Base-by-base conservation (phyloP, 2,329 filamentous ascomycete genomes). In the Elsinoe batatas region DNA sequence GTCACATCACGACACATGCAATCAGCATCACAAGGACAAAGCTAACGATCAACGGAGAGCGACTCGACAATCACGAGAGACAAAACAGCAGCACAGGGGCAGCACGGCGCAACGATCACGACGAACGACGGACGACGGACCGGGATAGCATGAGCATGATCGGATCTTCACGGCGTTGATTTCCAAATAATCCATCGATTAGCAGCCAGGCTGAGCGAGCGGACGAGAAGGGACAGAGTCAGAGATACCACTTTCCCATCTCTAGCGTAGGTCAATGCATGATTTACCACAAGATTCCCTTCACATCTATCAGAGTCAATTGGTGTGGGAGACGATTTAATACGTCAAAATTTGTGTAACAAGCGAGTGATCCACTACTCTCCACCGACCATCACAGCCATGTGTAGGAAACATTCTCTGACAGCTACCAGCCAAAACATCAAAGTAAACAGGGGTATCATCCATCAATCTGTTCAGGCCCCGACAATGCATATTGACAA, bases 401-500 rank as follows among this genome's bases (percentile, higher is more conserved):
- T 30, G 7, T 30, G 8, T 8, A 30, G 7, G 7, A 7, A 30
- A 10, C 18, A 11, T 33, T 18, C 26, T 10, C 7, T 35, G 10
- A 22, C 17, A 35, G 26, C 22, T 35, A 49, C 30, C 12, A 33
- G 12, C 36, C 3, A 38, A 51, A 26, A 20, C 18, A 36, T 51
- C 11, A 35, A 50, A 50, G n/a, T 18, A 51, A 51, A 36, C 11
- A 33, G 32, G 47, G 47, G 47, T 51, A 51, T 51, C 47, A 51
- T 51, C 47, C 32, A 17, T 22, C 44, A 54, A 47, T 59, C 53
- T 38, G 50, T 36, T 22, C 53, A 30, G 11, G 56, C 49, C 33
- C 38, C 15, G 61, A 44, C 17, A 44, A 49, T 51, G 33, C 49
- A 46, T 53, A 54, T 26, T 42, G 26, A 20, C 26, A 40, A 26